Conservation (phyloP, 768 basidiomycete species). For the Tulasnella sp. region DNA sequence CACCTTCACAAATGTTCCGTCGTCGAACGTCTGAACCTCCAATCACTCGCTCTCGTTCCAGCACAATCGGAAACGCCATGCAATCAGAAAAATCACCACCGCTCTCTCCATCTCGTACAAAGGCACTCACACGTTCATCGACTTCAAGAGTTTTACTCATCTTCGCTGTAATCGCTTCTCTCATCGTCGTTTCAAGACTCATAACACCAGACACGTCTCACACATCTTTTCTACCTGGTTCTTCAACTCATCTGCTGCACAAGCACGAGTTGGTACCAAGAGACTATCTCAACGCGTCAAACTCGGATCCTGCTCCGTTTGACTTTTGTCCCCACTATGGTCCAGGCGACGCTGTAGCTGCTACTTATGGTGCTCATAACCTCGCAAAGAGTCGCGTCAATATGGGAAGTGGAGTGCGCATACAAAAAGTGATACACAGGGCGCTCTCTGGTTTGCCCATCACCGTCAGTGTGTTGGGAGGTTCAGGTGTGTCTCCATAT, state of each 20-base stretch:
- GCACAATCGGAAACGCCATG: not conserved
- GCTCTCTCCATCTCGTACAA: constrained; percentile 7
- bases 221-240: not conserved
- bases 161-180: constrained; percentile 5
- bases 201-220: not conserved
- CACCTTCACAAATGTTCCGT: constrained; percentile 6
- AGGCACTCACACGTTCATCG: constrained; percentile 2
- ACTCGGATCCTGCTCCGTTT: constrained; percentile 58
- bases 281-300: constrained; percentile 64
- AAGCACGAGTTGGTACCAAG: constrained; percentile 33
- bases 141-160: constrained; percentile 1
- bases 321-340: constrained; percentile 84
- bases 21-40: constrained; percentile 10
- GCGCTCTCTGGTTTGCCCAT: constrained; percentile 76
- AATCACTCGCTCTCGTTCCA: not conserved
- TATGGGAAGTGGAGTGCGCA: constrained; percentile 63
- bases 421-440: constrained; percentile 71
- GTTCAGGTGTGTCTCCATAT: constrained; percentile 48
- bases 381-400: constrained; percentile 66
- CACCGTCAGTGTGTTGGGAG: constrained; percentile 81
- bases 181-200: constrained; percentile 7
- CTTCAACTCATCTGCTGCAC: not conserved
- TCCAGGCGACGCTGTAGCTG: constrained; percentile 63
- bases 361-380: constrained; percentile 60
- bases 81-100: not conserved